Conservation (phyloP, 495 filamentous ascomycete genomes). For the Penicillium maclennaniae region DNA sequence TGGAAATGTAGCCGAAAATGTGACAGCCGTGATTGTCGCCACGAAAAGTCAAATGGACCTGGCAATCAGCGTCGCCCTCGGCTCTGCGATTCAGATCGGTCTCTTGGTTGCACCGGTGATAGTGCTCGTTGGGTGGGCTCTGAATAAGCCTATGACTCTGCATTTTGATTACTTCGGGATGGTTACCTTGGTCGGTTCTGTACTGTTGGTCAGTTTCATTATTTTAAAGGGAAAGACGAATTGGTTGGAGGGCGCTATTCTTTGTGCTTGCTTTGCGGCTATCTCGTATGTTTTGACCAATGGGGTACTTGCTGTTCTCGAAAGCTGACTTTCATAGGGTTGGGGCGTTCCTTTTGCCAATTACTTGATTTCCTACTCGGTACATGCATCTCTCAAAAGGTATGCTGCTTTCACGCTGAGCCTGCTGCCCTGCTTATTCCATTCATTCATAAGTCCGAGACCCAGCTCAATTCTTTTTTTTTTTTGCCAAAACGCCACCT, state of each 20-base stretch:
- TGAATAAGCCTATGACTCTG: constrained; percentile 62
- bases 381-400: not conserved
- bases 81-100: too few relatives aligned
- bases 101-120: too few relatives aligned
- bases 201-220: constrained; percentile 73
- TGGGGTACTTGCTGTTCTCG: too few relatives aligned
- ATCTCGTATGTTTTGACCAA: constrained; percentile 9
- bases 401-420: not conserved
- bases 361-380: not conserved
- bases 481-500: too few relatives aligned
- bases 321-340: constrained; percentile 1
- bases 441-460: too few relatives aligned
- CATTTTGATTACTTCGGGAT: constrained; percentile 83
- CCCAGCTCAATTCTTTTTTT: too few relatives aligned
- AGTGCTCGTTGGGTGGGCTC: not conserved
- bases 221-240: constrained; percentile 73
- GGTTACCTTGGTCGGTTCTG: constrained; percentile 66
- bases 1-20: too few relatives aligned
- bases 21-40: too few relatives aligned
- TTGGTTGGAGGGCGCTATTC: constrained; percentile 70
- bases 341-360: constrained; percentile 9
- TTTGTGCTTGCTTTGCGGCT: constrained; percentile 48
- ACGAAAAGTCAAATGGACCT: too few relatives aligned
- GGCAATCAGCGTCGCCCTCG: too few relatives aligned
- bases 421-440: too few relatives aligned